These are phyloP conservation scores for Lipomyces yamadae DNA, from an alignment of 805 yeast genomes.

Conservation along the genomic window DNA sequence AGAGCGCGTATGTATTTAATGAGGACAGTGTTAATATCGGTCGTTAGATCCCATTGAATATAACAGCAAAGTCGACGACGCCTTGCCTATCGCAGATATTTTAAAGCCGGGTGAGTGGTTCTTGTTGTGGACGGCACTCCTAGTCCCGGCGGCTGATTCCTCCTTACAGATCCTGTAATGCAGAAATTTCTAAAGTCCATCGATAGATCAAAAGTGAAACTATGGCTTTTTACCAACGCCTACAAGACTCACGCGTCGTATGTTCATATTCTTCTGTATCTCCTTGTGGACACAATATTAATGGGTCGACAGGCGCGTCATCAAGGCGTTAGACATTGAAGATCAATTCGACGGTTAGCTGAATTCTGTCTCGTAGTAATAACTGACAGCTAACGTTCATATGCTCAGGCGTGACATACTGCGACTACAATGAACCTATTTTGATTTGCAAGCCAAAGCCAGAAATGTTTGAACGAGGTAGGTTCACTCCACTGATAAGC, in stretches of 20 bases:
- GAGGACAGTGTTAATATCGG: background rate
- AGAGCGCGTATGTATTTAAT: too few relatives aligned
- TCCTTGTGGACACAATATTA: background rate
- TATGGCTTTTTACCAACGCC: slow-evolving; percentile 96
- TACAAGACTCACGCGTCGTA: slow-evolving; percentile 79
- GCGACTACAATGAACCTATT: slow-evolving; percentile 72
- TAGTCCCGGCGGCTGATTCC: background rate
- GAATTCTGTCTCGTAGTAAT: background rate
- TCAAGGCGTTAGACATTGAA: slow-evolving; percentile 82
- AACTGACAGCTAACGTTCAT: background rate
- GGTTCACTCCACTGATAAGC: background rate
- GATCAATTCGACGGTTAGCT: slow-evolving; percentile 81
- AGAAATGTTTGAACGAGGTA: slow-evolving; percentile 64
- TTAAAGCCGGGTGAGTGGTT: slow-evolving; percentile 54
- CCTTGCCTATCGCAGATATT: slow-evolving; percentile 82
- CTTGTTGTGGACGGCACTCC: too few relatives aligned
- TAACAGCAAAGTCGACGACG: slow-evolving; percentile 87
- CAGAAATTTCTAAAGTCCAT: slow-evolving; percentile 44
- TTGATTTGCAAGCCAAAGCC: slow-evolving; percentile 90
- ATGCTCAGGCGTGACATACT: slow-evolving; percentile 62
- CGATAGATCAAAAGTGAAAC: slow-evolving; percentile 59
- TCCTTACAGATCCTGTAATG: slow-evolving; percentile 47
- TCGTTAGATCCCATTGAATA: slow-evolving; percentile 78
- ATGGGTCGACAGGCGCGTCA: slow-evolving; percentile 59
- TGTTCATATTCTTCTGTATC: slow-evolving; percentile 1